Base-by-base conservation (phyloP, 441 rosid genomes). In the Aquilaria agallochum region DNA sequence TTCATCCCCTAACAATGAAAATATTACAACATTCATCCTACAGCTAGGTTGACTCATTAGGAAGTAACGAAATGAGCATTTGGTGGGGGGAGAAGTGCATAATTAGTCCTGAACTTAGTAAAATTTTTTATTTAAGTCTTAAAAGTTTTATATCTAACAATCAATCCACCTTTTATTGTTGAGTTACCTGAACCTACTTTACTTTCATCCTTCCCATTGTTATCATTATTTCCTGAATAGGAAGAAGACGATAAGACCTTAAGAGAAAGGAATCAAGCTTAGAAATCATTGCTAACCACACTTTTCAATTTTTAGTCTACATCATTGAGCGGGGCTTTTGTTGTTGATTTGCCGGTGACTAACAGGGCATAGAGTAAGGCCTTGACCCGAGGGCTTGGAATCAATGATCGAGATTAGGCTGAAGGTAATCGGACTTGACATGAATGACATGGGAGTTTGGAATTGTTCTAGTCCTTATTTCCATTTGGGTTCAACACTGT, bases 231-330 rank as follows among this genome's bases (percentile, higher is more conserved):
- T 53, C 67, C 13, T 4, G 76, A 51, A 8, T 76, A 62, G 1
- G 81, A 62, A 2, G 74, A 62, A 42, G 73, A 64, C 27, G 71
- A 51, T 34, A 78, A 66, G 54, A 77, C 82, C 62, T 83, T 82
- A 48, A 86, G 87, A 60, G 92, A 85, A 20, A 88, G 79, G 56
- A 86, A 86, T 74, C 96, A 72, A 49, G 80, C 78, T 40, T 85
- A 68, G 55, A 92, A 85, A 68, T 84, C 87, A 13, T 84, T 89
- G 53, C 69, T 78, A 14, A 72, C 33, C 2, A 68, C 69, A 11
- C 50, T 62, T 56, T 57, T 64, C 63, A 74, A 54, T 50, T 76
- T 72, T 33, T 60, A 62, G 60, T 67, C 68, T 51, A 50, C 62
- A 11, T 50, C 54, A 11, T 1, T 53, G 34, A 49, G 7, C 59